Evolutionary conservation across 129 eudicot species (phyloP).

Genomic region (Helianthus tuberosus): DNA sequence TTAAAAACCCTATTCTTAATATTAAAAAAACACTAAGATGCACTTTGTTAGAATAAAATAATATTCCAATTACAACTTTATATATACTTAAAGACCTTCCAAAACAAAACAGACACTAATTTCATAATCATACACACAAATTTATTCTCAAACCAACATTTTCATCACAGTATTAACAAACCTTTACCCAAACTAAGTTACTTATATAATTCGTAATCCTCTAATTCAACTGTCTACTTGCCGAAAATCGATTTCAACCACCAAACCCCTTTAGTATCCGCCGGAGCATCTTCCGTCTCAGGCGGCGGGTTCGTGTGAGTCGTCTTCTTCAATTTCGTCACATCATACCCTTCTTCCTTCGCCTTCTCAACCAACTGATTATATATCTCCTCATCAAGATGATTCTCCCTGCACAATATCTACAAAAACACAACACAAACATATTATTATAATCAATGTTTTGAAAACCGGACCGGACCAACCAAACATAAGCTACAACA

Average conservation of each 20-base stretch:
- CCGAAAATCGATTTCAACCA: slow-evolving; percentile 86
- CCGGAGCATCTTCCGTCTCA: slow-evolving; percentile 50
- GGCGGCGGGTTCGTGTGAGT: slow-evolving; percentile 76
- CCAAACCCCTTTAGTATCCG: slow-evolving; percentile 84
- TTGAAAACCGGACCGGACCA: background rate
- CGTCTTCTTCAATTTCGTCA: slow-evolving; percentile 78
- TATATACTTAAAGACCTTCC: too few relatives aligned
- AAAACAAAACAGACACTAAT: too few relatives aligned
- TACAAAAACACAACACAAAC: slow-evolving; percentile 25
- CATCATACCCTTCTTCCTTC: slow-evolving; percentile 76
- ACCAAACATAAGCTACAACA: slow-evolving; percentile 4
- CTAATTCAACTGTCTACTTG: slow-evolving; percentile 19
- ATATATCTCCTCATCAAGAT: slow-evolving; percentile 68
- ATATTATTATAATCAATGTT: too few relatives aligned
- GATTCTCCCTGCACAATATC: slow-evolving; percentile 70
- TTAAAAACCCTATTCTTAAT: too few relatives aligned
- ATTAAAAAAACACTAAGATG: too few relatives aligned
- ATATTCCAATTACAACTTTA: too few relatives aligned
- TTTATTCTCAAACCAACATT: background rate
- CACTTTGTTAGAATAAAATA: too few relatives aligned
- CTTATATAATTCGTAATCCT: background rate
- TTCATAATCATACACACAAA: background rate
- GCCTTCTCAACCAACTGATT: slow-evolving; percentile 72
- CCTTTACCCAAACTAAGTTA: slow-evolving; percentile 1
- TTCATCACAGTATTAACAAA: background rate